Percentiles rank a stretch among this genome's conserved stretches.
Conservation (phyloP, 164 flowering plant genomes). For the Sextonia rubra region DNA sequence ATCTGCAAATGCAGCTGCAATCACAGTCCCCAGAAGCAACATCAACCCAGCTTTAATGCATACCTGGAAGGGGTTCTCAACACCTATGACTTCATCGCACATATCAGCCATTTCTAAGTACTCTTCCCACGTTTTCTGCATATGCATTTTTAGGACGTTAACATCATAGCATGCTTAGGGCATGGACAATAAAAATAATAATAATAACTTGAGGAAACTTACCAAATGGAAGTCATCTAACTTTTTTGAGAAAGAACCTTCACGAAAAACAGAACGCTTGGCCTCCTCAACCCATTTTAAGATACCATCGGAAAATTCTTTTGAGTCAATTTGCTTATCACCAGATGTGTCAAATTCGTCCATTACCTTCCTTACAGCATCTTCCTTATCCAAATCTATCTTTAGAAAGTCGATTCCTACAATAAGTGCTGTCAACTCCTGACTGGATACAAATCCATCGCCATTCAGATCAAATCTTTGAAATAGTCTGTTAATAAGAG, state of each 20-base stretch:
- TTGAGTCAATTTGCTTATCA: constrained; percentile 31
- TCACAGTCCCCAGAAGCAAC: constrained; percentile 57
- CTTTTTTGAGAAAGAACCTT: constrained; percentile 32
- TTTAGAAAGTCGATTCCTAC: constrained; percentile 63
- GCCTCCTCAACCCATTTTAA: constrained; percentile 58
- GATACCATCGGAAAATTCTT: constrained; percentile 56
- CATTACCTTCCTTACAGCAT: constrained; percentile 58
- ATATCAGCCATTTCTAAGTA: constrained; percentile 36
- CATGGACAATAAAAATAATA: too few relatives aligned
- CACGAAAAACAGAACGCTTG: constrained; percentile 21
- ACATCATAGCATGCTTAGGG: not conserved
- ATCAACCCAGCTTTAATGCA: constrained; percentile 52
- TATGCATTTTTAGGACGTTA: not conserved
- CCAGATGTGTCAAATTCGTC: constrained; percentile 61
- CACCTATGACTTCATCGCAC: constrained; percentile 19
- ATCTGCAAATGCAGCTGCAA: constrained; percentile 84
- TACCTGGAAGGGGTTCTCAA: constrained; percentile 33
- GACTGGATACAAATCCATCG: constrained; percentile 38
- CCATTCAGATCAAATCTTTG: constrained; percentile 38
- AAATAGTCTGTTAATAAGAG: constrained; percentile 50
- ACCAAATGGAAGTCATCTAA: constrained; percentile 46
- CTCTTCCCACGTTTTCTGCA: constrained; percentile 52
- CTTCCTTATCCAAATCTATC: constrained; percentile 53
- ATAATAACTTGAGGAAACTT: constrained; percentile 12
- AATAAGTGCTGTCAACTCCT: constrained; percentile 64